Evolutionary conservation across 2,329 filamentous ascomycete species (phyloP).

Genomic region (Huntiella moniliformis): DNA sequence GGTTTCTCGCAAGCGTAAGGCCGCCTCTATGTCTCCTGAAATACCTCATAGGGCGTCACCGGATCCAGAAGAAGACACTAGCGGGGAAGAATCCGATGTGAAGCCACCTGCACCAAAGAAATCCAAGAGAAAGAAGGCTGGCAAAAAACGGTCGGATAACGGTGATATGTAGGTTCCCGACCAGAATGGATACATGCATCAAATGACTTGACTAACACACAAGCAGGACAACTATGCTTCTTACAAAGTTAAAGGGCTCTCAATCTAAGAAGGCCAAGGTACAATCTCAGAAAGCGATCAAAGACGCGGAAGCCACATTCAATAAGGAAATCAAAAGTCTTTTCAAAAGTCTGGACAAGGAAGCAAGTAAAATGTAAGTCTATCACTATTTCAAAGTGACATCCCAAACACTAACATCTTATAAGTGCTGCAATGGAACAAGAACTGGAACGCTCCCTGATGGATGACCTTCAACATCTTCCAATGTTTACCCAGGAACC

Average conservation of each 20-base stretch:
- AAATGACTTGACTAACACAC: neutral
- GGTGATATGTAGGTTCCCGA: no score
- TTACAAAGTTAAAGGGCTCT: conserved; percentile 4
- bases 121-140: no score
- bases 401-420: neutral
- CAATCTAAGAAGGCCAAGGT: conserved; percentile 6
- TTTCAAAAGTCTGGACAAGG: conserved; percentile 3
- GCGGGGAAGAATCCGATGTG: no score
- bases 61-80: no score
- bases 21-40: no score
- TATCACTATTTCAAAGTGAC: neutral
- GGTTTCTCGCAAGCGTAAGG: no score
- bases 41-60: no score
- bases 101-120: no score
- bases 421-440: conserved; percentile 5
- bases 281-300: neutral
- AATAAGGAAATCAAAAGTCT: conserved; percentile 3
- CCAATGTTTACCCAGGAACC: neutral
- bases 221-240: conserved; percentile 5
- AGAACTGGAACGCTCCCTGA: conserved; percentile 1
- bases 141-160: no score
- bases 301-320: conserved; percentile 5
- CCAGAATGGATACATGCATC: no score
- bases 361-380: conserved; percentile 9
- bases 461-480: neutral